Percentiles rank a stretch among this genome's conserved stretches.
phyloP scores from a whole-genome alignment of 2,329 filamentous ascomycete genomes.

The Aspergillus quadricinctus region DNA sequence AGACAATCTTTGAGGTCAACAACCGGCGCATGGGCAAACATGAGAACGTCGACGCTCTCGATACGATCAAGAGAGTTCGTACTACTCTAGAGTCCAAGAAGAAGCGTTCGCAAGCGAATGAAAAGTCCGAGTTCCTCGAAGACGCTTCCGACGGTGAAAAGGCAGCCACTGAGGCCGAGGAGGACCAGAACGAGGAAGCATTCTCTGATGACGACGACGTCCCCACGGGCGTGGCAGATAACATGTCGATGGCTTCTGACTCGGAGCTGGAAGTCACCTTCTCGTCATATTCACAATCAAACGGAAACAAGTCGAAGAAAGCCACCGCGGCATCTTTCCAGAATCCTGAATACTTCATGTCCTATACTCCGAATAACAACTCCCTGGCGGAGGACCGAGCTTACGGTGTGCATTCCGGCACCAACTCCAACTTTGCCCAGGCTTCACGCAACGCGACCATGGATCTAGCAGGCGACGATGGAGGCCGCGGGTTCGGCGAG shows the following conservation, averaged over 20 bases:
- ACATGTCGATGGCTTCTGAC: slow-evolving; percentile 59
- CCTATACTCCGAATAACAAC: slow-evolving; percentile 76
- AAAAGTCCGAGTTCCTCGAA: slow-evolving; percentile 21
- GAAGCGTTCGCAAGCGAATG: slow-evolving; percentile 30
- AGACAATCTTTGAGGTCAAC: slow-evolving; percentile 96
- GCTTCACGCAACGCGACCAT: slow-evolving; percentile 84
- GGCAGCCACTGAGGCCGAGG: slow-evolving; percentile 20
- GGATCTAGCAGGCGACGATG: slow-evolving; percentile 89
- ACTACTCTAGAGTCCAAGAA: slow-evolving; percentile 41
- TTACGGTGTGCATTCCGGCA: slow-evolving; percentile 86
- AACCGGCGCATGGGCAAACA: slow-evolving; percentile 68
- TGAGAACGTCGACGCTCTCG: slow-evolving; percentile 63
- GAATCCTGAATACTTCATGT: slow-evolving; percentile 92
- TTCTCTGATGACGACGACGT: slow-evolving; percentile 40
- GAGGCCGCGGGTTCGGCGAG: slow-evolving; percentile 69
- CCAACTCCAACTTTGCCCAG: slow-evolving; percentile 72
- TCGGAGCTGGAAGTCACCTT: slow-evolving; percentile 67
- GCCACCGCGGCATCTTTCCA: slow-evolving; percentile 60
- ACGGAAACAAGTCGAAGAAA: slow-evolving; percentile 48
- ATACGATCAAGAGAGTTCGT: slow-evolving; percentile 44
- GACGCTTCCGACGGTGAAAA: slow-evolving; percentile 1
- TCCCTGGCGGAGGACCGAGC: slow-evolving; percentile 85
- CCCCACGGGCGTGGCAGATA: slow-evolving; percentile 32
- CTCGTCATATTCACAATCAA: slow-evolving; percentile 53
- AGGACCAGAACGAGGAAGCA: slow-evolving; percentile 33